A percentile compares a stretch with the other conserved stretches of the same genome.
These are phyloP conservation scores for Rhizopogon vesiculosus DNA, from an alignment of 768 basidiomycete genomes.

Conservation along the genomic window DNA sequence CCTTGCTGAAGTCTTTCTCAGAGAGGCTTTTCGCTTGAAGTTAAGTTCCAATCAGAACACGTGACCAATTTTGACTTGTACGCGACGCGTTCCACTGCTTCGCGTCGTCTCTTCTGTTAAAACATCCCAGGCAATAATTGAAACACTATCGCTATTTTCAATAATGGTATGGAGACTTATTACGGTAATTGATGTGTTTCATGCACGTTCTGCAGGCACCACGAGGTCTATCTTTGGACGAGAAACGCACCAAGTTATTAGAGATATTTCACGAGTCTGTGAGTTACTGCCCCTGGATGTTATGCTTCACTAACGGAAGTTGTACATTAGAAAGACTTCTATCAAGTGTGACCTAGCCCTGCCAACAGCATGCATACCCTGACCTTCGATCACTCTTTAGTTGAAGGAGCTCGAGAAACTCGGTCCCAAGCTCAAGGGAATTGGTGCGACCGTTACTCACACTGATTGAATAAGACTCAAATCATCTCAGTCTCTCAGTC, in stretches of 20 bases:
- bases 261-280: conserved; percentile 95
- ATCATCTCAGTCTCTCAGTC: conserved; percentile 68
- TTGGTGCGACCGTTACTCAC: conserved; percentile 45
- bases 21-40: not conserved
- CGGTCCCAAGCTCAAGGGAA: conserved; percentile 85
- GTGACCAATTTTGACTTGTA: conserved; percentile 11
- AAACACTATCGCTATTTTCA: not conserved
- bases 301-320: not conserved
- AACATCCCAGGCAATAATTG: not conserved
- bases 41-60: not conserved
- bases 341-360: conserved; percentile 40
- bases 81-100: conserved; percentile 1
- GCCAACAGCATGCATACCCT: not conserved
- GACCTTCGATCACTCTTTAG: conserved; percentile 28
- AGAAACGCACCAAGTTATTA: conserved; percentile 83
- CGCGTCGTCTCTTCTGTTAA: conserved; percentile 1
- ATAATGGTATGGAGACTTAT: conserved; percentile 1
- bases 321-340: conserved; percentile 71
- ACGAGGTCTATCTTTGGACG: conserved; percentile 82
- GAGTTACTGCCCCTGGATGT: conserved; percentile 1
- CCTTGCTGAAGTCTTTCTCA: not conserved
- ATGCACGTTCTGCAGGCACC: conserved; percentile 48
- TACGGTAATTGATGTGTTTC: not conserved
- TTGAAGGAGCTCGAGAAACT: conserved; percentile 92
- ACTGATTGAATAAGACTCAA: not conserved